Evolutionary conservation across 116 monocot genomes (phyloP).

Genomic region (Iris pallida): DNA sequence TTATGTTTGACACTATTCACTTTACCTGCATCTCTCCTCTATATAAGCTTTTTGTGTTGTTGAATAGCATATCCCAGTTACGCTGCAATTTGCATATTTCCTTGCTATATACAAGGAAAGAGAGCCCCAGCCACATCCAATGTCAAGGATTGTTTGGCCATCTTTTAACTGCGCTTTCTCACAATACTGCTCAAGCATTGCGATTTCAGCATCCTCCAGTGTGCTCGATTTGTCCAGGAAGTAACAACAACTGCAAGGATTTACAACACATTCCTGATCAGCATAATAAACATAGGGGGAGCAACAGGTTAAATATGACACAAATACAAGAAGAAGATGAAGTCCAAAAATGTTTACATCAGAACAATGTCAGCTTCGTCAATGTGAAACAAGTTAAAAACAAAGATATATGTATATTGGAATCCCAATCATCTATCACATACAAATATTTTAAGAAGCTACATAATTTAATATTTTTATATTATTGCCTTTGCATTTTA

Average conservation of each 20-base stretch:
- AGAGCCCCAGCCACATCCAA: slow-evolving; percentile 96
- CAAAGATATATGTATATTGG: no score
- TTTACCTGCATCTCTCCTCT: slow-evolving; percentile 79
- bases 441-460: no score
- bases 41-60: slow-evolving; percentile 70
- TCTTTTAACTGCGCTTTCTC: slow-evolving; percentile 78
- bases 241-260: slow-evolving; percentile 62
- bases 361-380: no score
- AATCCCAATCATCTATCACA: no score
- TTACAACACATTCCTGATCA: neutral
- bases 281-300: neutral
- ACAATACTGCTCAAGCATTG: slow-evolving; percentile 85
- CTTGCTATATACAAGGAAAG: slow-evolving; percentile 69
- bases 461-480: no score
- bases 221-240: slow-evolving; percentile 54
- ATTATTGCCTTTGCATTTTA: no score
- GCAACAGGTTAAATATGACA: neutral
- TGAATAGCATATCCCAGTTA: slow-evolving; percentile 92
- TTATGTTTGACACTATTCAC: neutral
- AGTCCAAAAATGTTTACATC: no score
- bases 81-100: slow-evolving; percentile 58
- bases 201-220: slow-evolving; percentile 79
- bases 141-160: slow-evolving; percentile 71
- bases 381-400: no score
- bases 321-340: no score